Base-by-base conservation (phyloP, 768 basidiomycete genomes). In the Cyclocybe aegerita region DNA sequence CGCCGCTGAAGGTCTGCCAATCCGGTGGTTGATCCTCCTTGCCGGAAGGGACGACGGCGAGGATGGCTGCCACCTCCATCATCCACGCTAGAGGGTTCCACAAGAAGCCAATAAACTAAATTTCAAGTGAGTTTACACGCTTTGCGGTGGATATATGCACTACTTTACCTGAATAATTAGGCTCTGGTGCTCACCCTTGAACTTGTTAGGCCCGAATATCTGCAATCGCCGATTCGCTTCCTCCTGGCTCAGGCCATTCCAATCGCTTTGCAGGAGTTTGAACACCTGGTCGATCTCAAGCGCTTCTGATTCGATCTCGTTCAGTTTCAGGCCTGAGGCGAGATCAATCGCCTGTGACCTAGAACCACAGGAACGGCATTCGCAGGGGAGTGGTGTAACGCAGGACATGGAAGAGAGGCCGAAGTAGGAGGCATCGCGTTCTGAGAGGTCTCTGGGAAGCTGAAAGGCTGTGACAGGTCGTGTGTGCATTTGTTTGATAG, bases 61-160 rank as follows among this genome's bases (percentile, higher is more conserved):
- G 92, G 35, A 94, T 77, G 7, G 92, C 91, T 29, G 94, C 93
- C 54, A 87, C 93, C 72, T 98, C 96, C 96, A 98, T 98, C 71
- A 98, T 96, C 96, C 96, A 98, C 16, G 96, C 98, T 8, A 98
- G 78, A 39, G 96, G 96, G 73, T 98, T 98, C 96, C 96, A 98
- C 96, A 98, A 98, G 82, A 98, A 98, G 65, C 86, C 85, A 59
- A 93, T 74, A 72, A 95, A 93, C 90, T 91, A 35, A 16, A 38
- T 9, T 10, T 16, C 48, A 23, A 9, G 45, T 10, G 11, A 16
- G 48, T 16, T 14, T 14, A 4, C 46, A 43, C 50, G 34, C 36
- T 35, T 11, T 42, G 48, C 30, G 50, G 29, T 34, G 43, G 8
- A 11, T 29, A 17, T 31, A n/a, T 42, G 37, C 37, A 9, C 30